Base-by-base conservation (phyloP, 2,329 filamentous ascomycete genomes). In the Claviceps arundinis region DNA sequence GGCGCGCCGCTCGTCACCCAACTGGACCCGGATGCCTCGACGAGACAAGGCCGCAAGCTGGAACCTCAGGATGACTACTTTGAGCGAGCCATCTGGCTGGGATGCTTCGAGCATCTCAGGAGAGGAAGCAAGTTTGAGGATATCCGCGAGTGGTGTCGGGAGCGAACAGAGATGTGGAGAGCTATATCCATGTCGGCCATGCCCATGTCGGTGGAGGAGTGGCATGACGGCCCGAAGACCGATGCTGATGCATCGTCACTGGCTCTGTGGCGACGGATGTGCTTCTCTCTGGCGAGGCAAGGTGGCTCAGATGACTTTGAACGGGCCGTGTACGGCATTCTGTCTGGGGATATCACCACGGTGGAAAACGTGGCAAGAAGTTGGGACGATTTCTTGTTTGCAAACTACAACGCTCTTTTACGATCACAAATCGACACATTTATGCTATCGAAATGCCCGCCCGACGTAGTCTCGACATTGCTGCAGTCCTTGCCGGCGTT, bases 41-140 rank as follows among this genome's bases (percentile, higher is more conserved):
- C 82, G 40, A 80, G 93, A 55, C 90, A 97, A 66, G 77, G 76
- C 48, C 80, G 87, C 51, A 81, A 77, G 48, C 73, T 97, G 42
- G 85, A 95, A 63, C 79, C 82, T 24, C 81, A 90, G 60, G 93
- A 98, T 63, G 82, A 89, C 57, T 90, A 84, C 61, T 93, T 91
- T 56, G 93, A 98, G 70, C 81, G 85, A 50, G 86, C 89, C 2
- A 87, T 95, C 47, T 97, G 93, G 90, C 77, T 90, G 55, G 85
- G 87, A n/a, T 93, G 88, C 68, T 97, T 89, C 72, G 89, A 95
- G 65, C 87, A 95, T 73, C 74, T 98, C 50, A 82, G 91, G 48
- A 82, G 89, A 46, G 93, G 93, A n/a, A 83, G 81, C 58, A 81
- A 76, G 55, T 80, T 86, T 69, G 69, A 77, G 8, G 79, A 85